A percentile compares a stretch with the other conserved stretches of the same genome.
Conservation (phyloP, 345 rosid genomes). For the Euphorbia tirucalli region DNA sequence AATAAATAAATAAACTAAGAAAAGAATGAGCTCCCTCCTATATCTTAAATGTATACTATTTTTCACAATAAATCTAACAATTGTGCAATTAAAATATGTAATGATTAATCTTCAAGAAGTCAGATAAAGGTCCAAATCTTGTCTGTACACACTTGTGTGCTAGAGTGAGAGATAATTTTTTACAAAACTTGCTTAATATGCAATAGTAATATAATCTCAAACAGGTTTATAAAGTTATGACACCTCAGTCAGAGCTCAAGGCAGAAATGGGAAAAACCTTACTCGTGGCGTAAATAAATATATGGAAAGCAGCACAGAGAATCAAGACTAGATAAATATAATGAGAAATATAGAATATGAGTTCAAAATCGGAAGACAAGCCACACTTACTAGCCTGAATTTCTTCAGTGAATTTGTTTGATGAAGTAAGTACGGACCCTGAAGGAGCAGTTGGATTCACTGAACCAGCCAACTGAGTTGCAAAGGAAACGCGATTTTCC, state of each 20-base stretch:
- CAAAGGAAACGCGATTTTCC: constrained; percentile 37
- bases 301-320: not conserved
- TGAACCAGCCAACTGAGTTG: constrained; percentile 30
- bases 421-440: constrained; percentile 19
- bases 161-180: not conserved
- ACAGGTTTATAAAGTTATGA: not conserved
- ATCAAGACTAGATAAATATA: not conserved
- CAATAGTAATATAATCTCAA: not conserved
- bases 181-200: not conserved
- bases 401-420: constrained; percentile 29
- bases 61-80: not conserved
- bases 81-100: no score
- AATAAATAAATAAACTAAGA: not conserved
- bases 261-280: not conserved
- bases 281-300: not conserved
- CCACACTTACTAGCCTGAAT: constrained; percentile 43
- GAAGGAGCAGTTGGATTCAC: constrained; percentile 29
- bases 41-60: not conserved
- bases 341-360: not conserved
- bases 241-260: not conserved
- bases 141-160: no score
- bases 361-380: not conserved
- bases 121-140: no score
- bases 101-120: no score
- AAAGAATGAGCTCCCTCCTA: not conserved